Evolutionary conservation across 257 asterid genomes (phyloP), one percentile per base, ranked within the genome.

Genomic region (Nicotiana undulata): DNA sequence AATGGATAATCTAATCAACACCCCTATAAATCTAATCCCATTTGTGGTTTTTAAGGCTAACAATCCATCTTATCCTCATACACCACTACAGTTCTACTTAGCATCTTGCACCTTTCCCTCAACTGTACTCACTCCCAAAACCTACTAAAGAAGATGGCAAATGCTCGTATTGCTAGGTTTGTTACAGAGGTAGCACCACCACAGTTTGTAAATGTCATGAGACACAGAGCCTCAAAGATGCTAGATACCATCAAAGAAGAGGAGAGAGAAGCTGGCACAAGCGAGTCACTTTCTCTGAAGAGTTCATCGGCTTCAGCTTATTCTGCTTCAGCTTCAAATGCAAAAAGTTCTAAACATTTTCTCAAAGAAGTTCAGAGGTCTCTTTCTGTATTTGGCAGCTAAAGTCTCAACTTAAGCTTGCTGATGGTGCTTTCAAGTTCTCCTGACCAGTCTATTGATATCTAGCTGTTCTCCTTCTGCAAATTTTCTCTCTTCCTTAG

Each of bases 181-280:
- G 84, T 89, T 5, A 86, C 89, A 0, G 97, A 91, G 67, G 95
- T 85, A 10, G 95, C 95, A 18, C 97, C 97, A 0, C 92, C 95
- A n/a, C 97, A 88, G 31, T 82, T 91, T 24, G 86, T 88, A 53
- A 86, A 85, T 44, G 89, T 88, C 31, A 86, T 88, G 87, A 87
- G 94, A 83, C 88, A 85, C 22, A 75, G 88, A 64, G 86, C 90
- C 63, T 85, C 92, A 20, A 87, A 88, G 81, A 86, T 88, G 91
- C 78, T 92, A 46, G 97, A 92, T 12, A 91, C 97, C 31, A 92
- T 92, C 37, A 87, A 89, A 3, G 95, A 92, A 78, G 97, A 92
- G 60, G 95, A 92, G 77, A 92, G 80, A 80, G 97, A 92, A 81
- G 60, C 78, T 9, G 22, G 63, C 60, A 15, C 37, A 26, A 82